phyloP scores from a whole-genome alignment of 495 filamentous ascomycete species.

The Aspergillus funiculosus region DNA sequence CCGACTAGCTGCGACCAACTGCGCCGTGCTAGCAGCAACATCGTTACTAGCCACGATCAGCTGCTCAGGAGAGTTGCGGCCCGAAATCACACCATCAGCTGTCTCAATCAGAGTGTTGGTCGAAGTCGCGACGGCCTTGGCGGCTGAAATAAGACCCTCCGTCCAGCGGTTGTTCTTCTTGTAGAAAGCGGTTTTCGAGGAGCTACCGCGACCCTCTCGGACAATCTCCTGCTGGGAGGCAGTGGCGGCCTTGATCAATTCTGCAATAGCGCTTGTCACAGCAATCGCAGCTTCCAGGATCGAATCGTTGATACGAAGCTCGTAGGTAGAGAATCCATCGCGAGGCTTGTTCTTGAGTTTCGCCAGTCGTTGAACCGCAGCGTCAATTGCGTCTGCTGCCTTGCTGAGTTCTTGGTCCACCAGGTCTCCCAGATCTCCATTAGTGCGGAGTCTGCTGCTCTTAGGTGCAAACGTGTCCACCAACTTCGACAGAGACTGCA shows the following conservation, averaged over 20 bases:
- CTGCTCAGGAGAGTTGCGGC: conserved; percentile 89
- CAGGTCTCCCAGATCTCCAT: conserved; percentile 85
- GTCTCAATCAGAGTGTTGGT: conserved; percentile 97
- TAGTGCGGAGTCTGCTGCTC: conserved; percentile 69
- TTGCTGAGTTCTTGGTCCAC: conserved; percentile 88
- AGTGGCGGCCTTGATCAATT: conserved; percentile 94
- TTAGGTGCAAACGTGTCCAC: conserved; percentile 86
- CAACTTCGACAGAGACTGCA: conserved; percentile 86
- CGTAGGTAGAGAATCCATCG: conserved; percentile 93
- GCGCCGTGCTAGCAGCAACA: conserved; percentile 90
- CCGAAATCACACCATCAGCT: conserved; percentile 88
- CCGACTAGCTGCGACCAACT: conserved; percentile 89
- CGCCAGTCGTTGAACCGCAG: conserved; percentile 78
- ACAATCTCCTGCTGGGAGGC: conserved; percentile 95
- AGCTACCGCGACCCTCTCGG: conserved; percentile 82
- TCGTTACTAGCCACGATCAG: conserved; percentile 97
- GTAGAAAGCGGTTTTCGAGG: conserved; percentile 93
- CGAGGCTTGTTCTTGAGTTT: conserved; percentile 91
- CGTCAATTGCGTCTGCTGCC: conserved; percentile 93
- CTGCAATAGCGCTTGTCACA: conserved; percentile 92
- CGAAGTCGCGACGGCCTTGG: conserved; percentile 85
- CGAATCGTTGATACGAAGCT: conserved; percentile 87
- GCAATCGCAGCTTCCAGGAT: conserved; percentile 93
- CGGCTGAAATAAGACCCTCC: conserved; percentile 91
- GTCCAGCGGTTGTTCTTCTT: conserved; percentile 99